Percentiles rank a stretch among this genome's conserved stretches.
phyloP scores from a whole-genome alignment of 2,329 filamentous ascomycete genomes.

The Alternaria longipes region DNA sequence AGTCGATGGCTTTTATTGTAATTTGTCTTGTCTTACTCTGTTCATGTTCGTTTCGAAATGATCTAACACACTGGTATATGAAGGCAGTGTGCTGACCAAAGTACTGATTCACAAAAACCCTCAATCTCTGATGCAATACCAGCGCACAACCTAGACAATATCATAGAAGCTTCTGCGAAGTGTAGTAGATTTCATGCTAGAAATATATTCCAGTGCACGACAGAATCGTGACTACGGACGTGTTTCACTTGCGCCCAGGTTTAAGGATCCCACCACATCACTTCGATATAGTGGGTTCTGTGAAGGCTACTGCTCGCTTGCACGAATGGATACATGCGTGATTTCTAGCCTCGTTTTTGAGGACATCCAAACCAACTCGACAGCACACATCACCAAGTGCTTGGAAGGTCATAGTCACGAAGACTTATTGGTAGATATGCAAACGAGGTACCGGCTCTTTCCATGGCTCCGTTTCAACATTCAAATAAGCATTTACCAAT shows the following conservation, averaged over 20 bases:
- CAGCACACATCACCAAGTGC: background rate
- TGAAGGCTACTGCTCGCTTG: background rate
- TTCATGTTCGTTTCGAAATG: background rate
- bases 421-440: background rate
- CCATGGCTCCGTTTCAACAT: background rate
- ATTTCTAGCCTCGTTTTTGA: background rate
- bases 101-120: background rate
- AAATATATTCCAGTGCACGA: background rate
- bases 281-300: background rate
- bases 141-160: background rate
- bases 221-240: no score
- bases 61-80: no score
- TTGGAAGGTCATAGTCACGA: background rate
- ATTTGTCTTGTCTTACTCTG: fast-evolving
- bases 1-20: background rate
- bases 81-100: background rate
- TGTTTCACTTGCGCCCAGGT: no score
- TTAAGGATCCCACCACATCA: background rate
- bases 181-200: background rate
- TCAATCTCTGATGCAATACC: background rate
- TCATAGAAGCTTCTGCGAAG: background rate
- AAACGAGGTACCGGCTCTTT: background rate
- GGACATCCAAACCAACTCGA: background rate
- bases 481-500: background rate
- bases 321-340: no score